A percentile compares a stretch with the other conserved stretches of the same genome.
These are phyloP conservation scores for Trichoderma simmonsii DNA, from an alignment of 2,329 filamentous ascomycete genomes.

Conservation along the genomic window DNA sequence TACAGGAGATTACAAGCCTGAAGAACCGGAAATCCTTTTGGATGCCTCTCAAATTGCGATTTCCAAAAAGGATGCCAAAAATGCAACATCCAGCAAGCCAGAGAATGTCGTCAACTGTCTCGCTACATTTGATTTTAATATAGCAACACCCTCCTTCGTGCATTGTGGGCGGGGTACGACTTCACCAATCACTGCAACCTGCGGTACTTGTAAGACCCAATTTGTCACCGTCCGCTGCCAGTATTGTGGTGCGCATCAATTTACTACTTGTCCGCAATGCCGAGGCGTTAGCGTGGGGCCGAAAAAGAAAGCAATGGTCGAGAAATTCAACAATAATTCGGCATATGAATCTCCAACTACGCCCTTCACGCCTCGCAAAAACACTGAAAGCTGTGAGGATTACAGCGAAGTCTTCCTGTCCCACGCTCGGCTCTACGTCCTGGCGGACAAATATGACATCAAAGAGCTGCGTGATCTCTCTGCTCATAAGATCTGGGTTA, in stretches of 20 bases:
- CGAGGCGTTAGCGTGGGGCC: too few relatives aligned
- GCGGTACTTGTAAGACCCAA: too few relatives aligned
- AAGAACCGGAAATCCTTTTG: not conserved
- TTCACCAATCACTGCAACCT: too few relatives aligned
- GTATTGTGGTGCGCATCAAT: too few relatives aligned
- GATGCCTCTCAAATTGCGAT: not conserved
- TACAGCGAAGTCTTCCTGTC: not conserved
- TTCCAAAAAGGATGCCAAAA: not conserved
- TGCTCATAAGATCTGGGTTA: not conserved
- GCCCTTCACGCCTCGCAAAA: not conserved
- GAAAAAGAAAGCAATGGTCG: not conserved
- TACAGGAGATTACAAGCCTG: not conserved
- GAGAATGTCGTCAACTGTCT: too few relatives aligned
- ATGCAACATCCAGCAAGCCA: too few relatives aligned
- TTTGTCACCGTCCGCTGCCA: too few relatives aligned
- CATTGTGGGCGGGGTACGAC: too few relatives aligned
- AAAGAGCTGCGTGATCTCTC: not conserved
- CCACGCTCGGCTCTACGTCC: not conserved
- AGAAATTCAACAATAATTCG: not conserved
- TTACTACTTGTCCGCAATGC: too few relatives aligned
- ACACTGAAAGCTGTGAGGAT: not conserved
- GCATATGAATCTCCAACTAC: not conserved
- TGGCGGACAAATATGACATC: not conserved
- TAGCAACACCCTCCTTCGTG: too few relatives aligned
- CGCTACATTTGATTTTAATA: too few relatives aligned